Evolutionary conservation across 208 protist species (phyloP).

Genomic region (Leptomonas pyrrhocoris): DNA sequence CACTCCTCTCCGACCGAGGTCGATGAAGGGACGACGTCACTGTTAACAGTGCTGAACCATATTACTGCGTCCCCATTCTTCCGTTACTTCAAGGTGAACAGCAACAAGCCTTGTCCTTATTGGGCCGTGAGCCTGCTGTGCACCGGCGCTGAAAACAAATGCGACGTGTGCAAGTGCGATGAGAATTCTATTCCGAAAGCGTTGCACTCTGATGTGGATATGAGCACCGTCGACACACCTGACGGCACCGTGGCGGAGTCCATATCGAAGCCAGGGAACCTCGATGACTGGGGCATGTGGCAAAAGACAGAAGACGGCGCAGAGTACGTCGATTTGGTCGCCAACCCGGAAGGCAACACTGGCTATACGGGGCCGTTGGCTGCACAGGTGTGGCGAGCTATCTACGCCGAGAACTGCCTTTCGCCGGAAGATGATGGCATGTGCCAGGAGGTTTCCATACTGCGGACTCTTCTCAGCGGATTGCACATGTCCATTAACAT

Average conservation of each 20-base stretch:
- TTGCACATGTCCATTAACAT: conserved; percentile 89
- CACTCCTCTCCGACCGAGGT: conserved; percentile 59
- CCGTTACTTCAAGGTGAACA: conserved; percentile 90
- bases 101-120: conserved; percentile 81
- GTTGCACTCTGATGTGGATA: conserved; percentile 65
- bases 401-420: conserved; percentile 89
- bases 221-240: conserved; percentile 68
- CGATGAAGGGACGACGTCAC: conserved; percentile 37
- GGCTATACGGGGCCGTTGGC: conserved; percentile 84
- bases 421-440: conserved; percentile 24
- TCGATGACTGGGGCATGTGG: conserved; percentile 67
- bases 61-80: conserved; percentile 83
- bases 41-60: conserved; percentile 67
- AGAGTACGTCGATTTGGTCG: conserved; percentile 81
- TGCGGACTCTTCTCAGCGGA: conserved; percentile 81
- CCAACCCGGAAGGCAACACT: conserved; percentile 88
- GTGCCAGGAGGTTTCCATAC: conserved; percentile 66
- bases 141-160: conserved; percentile 74
- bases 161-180: conserved; percentile 83
- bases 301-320: conserved; percentile 41
- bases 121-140: conserved; percentile 87
- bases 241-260: conserved; percentile 37
- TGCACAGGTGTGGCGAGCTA: conserved; percentile 76
- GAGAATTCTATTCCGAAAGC: conserved; percentile 68
- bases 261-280: conserved; percentile 34